Conservation (phyloP, 2,329 filamentous ascomycete genomes). For the Fusarium verticillioides region DNA sequence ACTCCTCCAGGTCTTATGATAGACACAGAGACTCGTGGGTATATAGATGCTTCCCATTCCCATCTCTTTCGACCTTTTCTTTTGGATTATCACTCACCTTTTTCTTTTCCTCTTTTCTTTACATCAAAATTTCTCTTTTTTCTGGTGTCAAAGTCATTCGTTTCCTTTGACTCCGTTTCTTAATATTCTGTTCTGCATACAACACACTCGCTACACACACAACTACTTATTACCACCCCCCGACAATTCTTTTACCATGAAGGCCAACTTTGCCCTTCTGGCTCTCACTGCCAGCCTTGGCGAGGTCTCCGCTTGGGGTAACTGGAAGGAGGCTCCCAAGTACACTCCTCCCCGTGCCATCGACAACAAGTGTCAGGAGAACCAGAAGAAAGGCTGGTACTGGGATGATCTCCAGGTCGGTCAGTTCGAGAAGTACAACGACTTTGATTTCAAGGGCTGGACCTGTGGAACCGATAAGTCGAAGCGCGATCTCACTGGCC, state of each 20-base stretch:
- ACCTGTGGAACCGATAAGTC: conserved; percentile 68
- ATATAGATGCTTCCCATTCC: conserved; percentile 46
- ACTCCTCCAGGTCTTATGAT: background rate
- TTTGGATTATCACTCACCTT: conserved; percentile 41
- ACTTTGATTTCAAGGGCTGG: conserved; percentile 80
- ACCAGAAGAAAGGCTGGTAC: conserved; percentile 77
- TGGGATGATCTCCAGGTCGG: conserved; percentile 74
- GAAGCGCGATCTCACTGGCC: conserved; percentile 69
- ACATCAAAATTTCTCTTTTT: conserved; percentile 40
- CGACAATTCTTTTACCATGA: conserved; percentile 56
- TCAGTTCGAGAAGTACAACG: conserved; percentile 72
- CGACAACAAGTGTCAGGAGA: conserved; percentile 79
- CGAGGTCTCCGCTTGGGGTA: conserved; percentile 57
- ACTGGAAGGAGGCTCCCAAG: conserved; percentile 49
- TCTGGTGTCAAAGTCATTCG: conserved; percentile 64
- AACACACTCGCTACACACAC: conserved; percentile 37
- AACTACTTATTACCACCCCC: conserved; percentile 31
- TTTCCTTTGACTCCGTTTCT: conserved; percentile 59
- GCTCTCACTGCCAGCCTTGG: conserved; percentile 63
- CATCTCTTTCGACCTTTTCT: conserved; percentile 32
- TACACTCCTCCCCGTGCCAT: conserved; percentile 78
- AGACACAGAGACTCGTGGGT: conserved; percentile 31
- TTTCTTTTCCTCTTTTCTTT: conserved; percentile 44
- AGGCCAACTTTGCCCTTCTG: conserved; percentile 60
- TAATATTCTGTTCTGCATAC: conserved; percentile 44